A percentile compares a stretch with the other conserved stretches of the same genome.
Conservation (phyloP, 345 rosid genomes). For the Salix brachista region DNA sequence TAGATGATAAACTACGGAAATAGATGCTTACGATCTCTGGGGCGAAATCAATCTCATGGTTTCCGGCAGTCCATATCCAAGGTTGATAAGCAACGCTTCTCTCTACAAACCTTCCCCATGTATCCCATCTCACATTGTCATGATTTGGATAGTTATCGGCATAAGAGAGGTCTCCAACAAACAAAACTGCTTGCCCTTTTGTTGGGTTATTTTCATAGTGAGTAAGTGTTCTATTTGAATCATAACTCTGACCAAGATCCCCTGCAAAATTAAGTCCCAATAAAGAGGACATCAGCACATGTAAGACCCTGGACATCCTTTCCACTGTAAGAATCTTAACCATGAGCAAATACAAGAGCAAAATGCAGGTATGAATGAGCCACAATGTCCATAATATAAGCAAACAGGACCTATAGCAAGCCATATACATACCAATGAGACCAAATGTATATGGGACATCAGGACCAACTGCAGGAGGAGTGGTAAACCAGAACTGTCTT, state of each 20-base stretch:
- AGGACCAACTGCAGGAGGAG: conserved; percentile 62
- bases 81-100: conserved; percentile 88
- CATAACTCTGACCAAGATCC: conserved; percentile 87
- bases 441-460: conserved; percentile 68
- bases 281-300: background rate
- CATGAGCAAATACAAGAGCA: background rate
- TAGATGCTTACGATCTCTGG: conserved; percentile 55
- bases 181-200: conserved; percentile 67
- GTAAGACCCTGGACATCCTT: background rate
- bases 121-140: conserved; percentile 82
- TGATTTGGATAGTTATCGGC: conserved; percentile 70
- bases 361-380: background rate
- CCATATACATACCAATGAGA: conserved; percentile 46
- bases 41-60: conserved; percentile 80
- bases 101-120: conserved; percentile 87
- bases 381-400: background rate
- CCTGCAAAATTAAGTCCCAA: conserved; percentile 44
- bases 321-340: background rate
- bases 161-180: conserved; percentile 80
- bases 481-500: conserved; percentile 43
- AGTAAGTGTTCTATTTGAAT: conserved; percentile 73
- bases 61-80: conserved; percentile 93
- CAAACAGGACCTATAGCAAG: background rate
- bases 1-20: background rate
- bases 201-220: conserved; percentile 67